Evolutionary conservation across 169 alveolate species (phyloP).

Genomic region (Plasmodium billcollinsi): DNA sequence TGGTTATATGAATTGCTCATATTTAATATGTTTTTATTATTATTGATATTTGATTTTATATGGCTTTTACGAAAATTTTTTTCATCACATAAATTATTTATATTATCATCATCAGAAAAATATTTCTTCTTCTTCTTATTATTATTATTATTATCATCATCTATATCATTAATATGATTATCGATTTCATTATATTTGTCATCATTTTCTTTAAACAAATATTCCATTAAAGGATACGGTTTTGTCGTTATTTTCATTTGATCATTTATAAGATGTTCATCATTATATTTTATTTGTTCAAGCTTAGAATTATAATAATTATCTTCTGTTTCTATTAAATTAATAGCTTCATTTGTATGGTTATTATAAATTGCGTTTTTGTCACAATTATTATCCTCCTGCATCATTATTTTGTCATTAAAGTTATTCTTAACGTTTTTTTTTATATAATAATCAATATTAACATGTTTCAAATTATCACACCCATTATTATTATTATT

Average conservation of each 20-base stretch:
- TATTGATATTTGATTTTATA: background rate
- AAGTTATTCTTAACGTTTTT: background rate
- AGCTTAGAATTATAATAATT: background rate
- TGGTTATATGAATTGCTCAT: background rate
- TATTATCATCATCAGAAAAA: conserved; percentile 1
- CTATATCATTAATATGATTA: background rate
- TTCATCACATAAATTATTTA: background rate
- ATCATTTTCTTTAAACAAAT: conserved; percentile 37
- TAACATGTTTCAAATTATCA: too few relatives aligned
- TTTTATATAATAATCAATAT: too few relatives aligned
- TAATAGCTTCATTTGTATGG: too few relatives aligned
- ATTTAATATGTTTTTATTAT: background rate
- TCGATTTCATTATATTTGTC: conserved; percentile 5
- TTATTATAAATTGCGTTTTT: background rate
- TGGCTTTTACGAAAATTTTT: background rate
- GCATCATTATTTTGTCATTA: background rate
- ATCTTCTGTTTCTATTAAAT: background rate
- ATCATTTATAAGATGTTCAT: background rate
- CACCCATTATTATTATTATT: too few relatives aligned
- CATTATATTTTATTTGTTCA: background rate
- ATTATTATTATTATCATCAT: background rate
- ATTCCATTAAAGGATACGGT: conserved; percentile 40
- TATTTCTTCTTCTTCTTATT: background rate
- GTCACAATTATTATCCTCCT: background rate
- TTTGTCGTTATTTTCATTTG: background rate